Base-by-base conservation (phyloP, 139 green algal species). In the Closterium sp. region DNA sequence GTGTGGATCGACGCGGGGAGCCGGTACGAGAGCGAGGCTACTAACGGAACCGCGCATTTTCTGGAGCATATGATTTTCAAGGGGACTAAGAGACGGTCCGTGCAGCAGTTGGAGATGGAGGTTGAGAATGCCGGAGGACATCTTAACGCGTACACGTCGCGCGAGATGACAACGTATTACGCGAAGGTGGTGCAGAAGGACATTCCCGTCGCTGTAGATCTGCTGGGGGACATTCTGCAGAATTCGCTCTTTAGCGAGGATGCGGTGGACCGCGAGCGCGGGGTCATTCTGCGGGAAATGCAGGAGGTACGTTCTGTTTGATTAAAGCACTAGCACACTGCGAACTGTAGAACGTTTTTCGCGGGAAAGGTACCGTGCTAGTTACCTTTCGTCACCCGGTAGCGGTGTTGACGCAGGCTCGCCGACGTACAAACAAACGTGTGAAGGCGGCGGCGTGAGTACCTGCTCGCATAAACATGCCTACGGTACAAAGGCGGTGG, bases 41-140 rank as follows among this genome's bases (percentile, higher is more conserved):
- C 97, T 94, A 99, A 99, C 91, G 98, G 98, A 84, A 97, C 97
- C 6, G 98, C 98, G 9, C 98, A 99, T 93, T 99, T 99, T 94
- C 96, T 99, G 91, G 98, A 99, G 96, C 98, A 99, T 96, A 98
- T 99, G 96, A 97, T 97, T 6, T 99, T 99, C 96, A 99, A 99
- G 96, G 98, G 98, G 62, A 99, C 98, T 79, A 97, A 97, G 94
- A 90, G 50, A 88, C 42, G 92, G 22, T 90, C n/a, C 62, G 94
- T 92, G 29, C 21, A 95, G 90, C 95, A 98, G 89, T 95, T 99
- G 84, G 98, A 99, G 95, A 94, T 98, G 19, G 98, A 99, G 96
- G 97, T 99, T 45, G 98, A 99, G 96, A 97, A 99, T 96, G 98
- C 99, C 97, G 98, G 98, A 7, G 97, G 96, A 32, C 98, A 99